Evolutionary conservation across 306 rosid species (phyloP), one percentile per base, ranked within the genome.

Genomic region (Coriaria nepalensis): DNA sequence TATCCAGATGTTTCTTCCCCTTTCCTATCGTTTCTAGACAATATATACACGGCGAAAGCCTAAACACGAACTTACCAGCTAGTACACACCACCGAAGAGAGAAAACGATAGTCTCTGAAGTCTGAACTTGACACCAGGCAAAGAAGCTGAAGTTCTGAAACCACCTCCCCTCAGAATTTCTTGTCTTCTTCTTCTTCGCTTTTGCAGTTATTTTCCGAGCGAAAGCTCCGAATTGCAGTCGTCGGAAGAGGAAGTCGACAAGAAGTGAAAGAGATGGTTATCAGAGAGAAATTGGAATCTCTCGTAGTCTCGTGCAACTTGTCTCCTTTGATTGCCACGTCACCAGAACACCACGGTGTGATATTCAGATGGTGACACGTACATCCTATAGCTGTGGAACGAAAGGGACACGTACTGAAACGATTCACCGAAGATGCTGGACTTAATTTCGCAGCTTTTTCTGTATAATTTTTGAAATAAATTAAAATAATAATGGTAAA

Each of bases 231-330:
- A 20, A 20, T 20, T 20, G 29, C 29, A 20, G 2, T 20, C 29
- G 37, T 7, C 33, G 15, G 35, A 8, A 47, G 51, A 2, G 35
- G 33, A 41, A 13, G 35, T n/a, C n/a, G n/a, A n/a, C n/a, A 60
- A 2, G 12, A 8, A 35, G 46, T 9, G 52, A 60, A 9, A 33
- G 10, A 45, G 11, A 14, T 3, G 7, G 13, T 35, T 10, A 9
- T 57, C 14, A 11, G 0, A 12, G 15, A 43, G 34, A 39, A 39
- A 29, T 55, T 42, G 5, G 58, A 14, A 64, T 12, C 35, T 39
- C 37, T 35, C 12, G 68, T 62, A 46, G 15, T 39, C 37, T 35
- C 12, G 68, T 62, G 53, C 60, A 10, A 4, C 47, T 53, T 2
- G 4, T 11, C 38, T 37, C 4, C 4, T 35, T 35, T 37, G 51